phyloP scores from a whole-genome alignment of 2,329 filamentous ascomycete genomes.

The Amauroascus niger region DNA sequence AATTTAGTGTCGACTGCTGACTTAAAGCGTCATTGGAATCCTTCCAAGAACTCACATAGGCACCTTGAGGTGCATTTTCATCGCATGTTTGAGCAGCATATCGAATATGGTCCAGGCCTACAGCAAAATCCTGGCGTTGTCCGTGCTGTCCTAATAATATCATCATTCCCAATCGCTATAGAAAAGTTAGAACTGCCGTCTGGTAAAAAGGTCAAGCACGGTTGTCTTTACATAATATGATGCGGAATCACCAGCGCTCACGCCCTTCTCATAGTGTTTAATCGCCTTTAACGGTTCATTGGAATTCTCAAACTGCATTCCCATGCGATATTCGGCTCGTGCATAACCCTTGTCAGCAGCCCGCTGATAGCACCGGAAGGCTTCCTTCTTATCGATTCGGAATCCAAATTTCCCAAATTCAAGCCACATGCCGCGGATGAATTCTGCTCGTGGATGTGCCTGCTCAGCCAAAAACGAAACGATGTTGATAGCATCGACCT shows the following conservation, averaged over 20 bases:
- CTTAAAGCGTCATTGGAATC: background rate
- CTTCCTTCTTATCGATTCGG: slow-evolving; percentile 86
- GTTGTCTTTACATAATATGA: slow-evolving; percentile 53
- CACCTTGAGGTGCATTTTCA: slow-evolving; percentile 92
- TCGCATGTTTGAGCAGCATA: slow-evolving; percentile 78
- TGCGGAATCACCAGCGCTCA: slow-evolving; percentile 73
- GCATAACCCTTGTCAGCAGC: slow-evolving; percentile 81
- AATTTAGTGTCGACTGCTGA: background rate
- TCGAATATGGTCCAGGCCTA: slow-evolving; percentile 72
- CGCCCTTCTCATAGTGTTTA: slow-evolving; percentile 76
- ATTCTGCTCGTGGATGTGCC: slow-evolving; percentile 84
- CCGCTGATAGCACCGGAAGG: slow-evolving; percentile 73
- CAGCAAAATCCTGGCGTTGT: slow-evolving; percentile 67
- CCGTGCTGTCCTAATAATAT: slow-evolving; percentile 87
- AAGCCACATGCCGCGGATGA: slow-evolving; percentile 91
- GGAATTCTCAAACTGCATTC: slow-evolving; percentile 94
- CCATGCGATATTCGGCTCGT: slow-evolving; percentile 89
- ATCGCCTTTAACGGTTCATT: slow-evolving; percentile 88
- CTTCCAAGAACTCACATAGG: slow-evolving; percentile 49
- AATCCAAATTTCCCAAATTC: slow-evolving; percentile 95
- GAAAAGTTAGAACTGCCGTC: slow-evolving; percentile 4
- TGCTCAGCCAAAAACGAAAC: slow-evolving; percentile 83
- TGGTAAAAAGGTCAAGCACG: slow-evolving; percentile 3
- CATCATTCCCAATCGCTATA: slow-evolving; percentile 90
- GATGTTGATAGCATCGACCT: slow-evolving; percentile 82